A percentile compares a stretch with the other conserved stretches of the same genome.
These are phyloP conservation scores for Didymella arachidicola DNA, from an alignment of 2,329 filamentous ascomycete species.

Conservation along the genomic window DNA sequence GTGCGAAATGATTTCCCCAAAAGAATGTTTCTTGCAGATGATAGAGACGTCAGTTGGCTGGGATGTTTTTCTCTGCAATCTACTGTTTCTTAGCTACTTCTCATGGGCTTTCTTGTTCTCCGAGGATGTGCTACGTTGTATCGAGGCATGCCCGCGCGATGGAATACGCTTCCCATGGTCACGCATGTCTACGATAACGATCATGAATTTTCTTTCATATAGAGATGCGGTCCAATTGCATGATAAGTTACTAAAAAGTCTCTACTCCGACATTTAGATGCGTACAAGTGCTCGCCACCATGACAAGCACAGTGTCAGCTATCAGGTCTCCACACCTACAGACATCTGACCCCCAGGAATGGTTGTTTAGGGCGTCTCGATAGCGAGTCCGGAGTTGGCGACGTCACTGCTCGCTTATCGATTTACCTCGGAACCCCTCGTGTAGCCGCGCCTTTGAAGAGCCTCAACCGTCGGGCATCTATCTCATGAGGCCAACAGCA, in stretches of 20 bases:
- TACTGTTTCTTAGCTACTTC: conserved; percentile 46
- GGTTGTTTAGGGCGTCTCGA: neutral
- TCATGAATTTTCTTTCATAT: conserved; percentile 51
- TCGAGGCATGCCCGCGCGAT: conserved; percentile 45
- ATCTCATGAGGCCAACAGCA: conserved; percentile 36
- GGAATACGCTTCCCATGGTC: conserved; percentile 45
- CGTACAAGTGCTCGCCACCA: neutral
- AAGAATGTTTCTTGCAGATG: conserved; percentile 46
- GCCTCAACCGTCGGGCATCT: conserved; percentile 15
- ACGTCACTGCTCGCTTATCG: conserved; percentile 24
- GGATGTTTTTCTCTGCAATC: conserved; percentile 40
- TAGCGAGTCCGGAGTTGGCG: conserved; percentile 1
- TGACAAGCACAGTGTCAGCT: neutral
- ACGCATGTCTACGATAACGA: conserved; percentile 48
- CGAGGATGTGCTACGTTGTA: conserved; percentile 46
- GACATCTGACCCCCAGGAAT: neutral
- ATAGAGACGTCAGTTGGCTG: conserved; percentile 48
- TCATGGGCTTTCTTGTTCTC: conserved; percentile 39
- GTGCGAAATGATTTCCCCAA: conserved; percentile 51
- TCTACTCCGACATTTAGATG: neutral
- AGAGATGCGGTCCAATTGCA: conserved; percentile 50
- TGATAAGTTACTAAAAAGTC: conserved; percentile 33
- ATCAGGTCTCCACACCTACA: neutral
- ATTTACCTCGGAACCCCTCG: conserved; percentile 26
- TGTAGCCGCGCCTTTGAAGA: conserved; percentile 11